Evolutionary conservation across 2,329 filamentous ascomycete species (phyloP).

Genomic region (Cladorrhinum sp.): DNA sequence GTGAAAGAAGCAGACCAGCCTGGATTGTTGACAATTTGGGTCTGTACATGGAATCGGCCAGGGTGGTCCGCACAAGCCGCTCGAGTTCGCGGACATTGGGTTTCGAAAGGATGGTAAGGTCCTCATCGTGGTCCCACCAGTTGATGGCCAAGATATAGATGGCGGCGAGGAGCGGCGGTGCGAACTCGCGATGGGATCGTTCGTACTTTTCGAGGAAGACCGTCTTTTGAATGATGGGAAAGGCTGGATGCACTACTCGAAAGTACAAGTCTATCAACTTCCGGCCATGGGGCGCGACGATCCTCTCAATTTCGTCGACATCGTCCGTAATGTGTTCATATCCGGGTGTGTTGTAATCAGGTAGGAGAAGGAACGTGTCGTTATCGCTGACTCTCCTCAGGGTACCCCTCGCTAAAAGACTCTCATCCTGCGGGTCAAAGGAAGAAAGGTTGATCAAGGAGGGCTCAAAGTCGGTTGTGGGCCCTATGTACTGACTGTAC

Average conservation of each 20-base stretch:
- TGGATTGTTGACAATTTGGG: conserved; percentile 81
- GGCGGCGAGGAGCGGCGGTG: conserved; percentile 72
- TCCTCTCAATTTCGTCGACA: conserved; percentile 64
- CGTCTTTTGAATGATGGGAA: conserved; percentile 78
- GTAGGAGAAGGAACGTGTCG: conserved; percentile 78
- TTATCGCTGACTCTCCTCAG: conserved; percentile 72
- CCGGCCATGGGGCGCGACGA: conserved; percentile 74
- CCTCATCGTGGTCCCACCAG: conserved; percentile 77
- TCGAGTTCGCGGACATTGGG: conserved; percentile 75
- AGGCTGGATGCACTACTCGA: conserved; percentile 72
- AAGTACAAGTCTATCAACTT: conserved; percentile 79
- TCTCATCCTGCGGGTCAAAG: conserved; percentile 80
- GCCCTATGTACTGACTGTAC: conserved; percentile 79
- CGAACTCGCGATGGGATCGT: conserved; percentile 68
- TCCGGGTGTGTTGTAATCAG: conserved; percentile 69
- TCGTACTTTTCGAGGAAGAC: conserved; percentile 78
- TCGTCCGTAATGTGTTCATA: conserved; percentile 68
- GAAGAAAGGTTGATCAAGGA: conserved; percentile 77
- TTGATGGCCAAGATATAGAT: conserved; percentile 84
- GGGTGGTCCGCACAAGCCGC: conserved; percentile 59
- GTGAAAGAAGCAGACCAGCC: conserved; percentile 70
- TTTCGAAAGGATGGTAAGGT: conserved; percentile 59
- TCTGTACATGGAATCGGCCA: conserved; percentile 73
- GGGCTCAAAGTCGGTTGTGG: conserved; percentile 79
- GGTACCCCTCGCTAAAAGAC: conserved; percentile 63